Conservation (phyloP, 306 rosid genomes). For the Carpinus viminea region DNA sequence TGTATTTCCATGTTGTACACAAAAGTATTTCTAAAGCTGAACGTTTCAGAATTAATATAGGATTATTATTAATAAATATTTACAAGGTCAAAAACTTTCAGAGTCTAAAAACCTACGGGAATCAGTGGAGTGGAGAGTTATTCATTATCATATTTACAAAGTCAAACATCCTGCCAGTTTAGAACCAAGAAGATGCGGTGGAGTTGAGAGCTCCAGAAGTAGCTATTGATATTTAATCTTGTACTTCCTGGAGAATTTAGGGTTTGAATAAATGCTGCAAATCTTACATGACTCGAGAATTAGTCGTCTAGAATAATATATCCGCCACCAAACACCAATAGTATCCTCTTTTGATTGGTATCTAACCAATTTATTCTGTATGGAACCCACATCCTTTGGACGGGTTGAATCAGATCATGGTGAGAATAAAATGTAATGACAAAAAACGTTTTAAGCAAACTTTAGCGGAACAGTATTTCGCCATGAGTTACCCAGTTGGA, state of each 20-base stretch:
- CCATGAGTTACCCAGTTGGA: constrained; percentile 48
- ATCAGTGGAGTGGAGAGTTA: neutral
- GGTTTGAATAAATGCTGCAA: neutral
- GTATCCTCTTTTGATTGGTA: constrained; percentile 24
- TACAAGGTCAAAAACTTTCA: neutral
- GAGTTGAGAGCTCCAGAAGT: neutral
- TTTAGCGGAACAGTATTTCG: constrained; percentile 38
- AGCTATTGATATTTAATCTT: neutral
- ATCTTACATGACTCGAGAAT: constrained; percentile 3
- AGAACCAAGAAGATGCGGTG: neutral
- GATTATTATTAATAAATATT: neutral
- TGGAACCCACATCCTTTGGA: constrained; percentile 64
- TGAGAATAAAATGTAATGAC: constrained; percentile 16
- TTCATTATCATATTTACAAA: constrained; percentile 3
- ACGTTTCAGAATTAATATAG: neutral
- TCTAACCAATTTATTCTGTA: constrained; percentile 55
- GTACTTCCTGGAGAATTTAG: neutral
- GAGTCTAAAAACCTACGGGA: neutral
- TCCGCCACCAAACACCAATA: constrained; percentile 29
- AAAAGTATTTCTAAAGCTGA: neutral
- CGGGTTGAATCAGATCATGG: constrained; percentile 27
- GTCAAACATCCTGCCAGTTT: neutral
- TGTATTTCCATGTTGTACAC: no score
- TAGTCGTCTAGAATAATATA: constrained; percentile 24
- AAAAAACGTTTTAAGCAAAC: constrained; percentile 7